Evolutionary conservation across 108 stramenopile genomes (phyloP).

Genomic region (Epithemia pelagica): DNA sequence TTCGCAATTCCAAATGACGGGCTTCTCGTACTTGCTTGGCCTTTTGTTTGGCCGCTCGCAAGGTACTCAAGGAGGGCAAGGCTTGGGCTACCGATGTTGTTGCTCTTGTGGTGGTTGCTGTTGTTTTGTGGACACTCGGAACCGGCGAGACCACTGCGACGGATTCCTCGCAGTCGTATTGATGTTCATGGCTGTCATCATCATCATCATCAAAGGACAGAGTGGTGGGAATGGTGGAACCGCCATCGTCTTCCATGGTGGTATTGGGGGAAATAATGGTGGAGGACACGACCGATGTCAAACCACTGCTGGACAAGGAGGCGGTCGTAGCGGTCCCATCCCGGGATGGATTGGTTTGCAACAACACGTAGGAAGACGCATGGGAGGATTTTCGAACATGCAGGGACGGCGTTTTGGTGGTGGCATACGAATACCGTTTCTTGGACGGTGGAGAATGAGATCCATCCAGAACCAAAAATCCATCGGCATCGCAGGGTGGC

Average conservation of each 20-base stretch:
- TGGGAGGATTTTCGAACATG: too few relatives aligned
- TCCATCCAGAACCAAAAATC: not conserved
- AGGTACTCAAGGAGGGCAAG: not conserved
- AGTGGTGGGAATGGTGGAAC: not conserved
- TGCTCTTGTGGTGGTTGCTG: not conserved
- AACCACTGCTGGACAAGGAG: not conserved
- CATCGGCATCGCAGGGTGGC: not conserved
- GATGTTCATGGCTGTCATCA: not conserved
- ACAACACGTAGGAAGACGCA: not conserved
- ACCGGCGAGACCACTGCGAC: too few relatives aligned
- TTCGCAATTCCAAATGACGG: not conserved
- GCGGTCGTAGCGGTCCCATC: not conserved
- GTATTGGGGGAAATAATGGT: not conserved
- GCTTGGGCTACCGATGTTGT: not conserved
- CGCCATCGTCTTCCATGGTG: not conserved
- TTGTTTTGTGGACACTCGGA: not conserved
- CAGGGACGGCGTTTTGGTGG: too few relatives aligned
- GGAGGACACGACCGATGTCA: not conserved
- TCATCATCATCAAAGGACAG: not conserved
- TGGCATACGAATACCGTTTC: too few relatives aligned
- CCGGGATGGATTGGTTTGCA: not conserved
- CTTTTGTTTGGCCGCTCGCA: not conserved
- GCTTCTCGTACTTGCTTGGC: not conserved
- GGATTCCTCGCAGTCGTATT: too few relatives aligned
- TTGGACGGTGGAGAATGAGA: not conserved